Base-by-base conservation (phyloP, 352 stramenopile genomes). In the Pseudoperonospora humuli region DNA sequence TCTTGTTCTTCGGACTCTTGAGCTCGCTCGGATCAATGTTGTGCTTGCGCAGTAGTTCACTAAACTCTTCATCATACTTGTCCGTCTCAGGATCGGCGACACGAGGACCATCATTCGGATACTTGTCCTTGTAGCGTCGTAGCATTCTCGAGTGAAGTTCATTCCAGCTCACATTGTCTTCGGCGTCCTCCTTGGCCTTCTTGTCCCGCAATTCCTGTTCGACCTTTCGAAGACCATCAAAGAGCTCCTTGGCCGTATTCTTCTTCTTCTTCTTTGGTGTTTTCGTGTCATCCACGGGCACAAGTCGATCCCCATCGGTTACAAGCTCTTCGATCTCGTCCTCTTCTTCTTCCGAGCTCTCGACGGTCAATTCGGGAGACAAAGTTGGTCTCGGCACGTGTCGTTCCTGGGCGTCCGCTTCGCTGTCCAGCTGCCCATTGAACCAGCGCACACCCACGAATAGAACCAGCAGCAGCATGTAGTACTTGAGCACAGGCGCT, bases 31-130 rank as follows among this genome's bases (percentile, higher is more conserved):
- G 45, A 38, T 84, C 57, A 31, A 90, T 79, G 55, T 90, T 80
- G 61, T 90, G 68, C 42, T 87, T 84, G 26, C 75, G 67, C 27
- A 90, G 50, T 29, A 90, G 61, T 34, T 86, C 78, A 36, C 86
- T 84, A 50, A 90, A 90, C 55, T 90, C 78, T 34, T 90, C 75
- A 58, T 90, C 73, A 58, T 90, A 90, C 38, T 74, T 67, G 52
- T 89, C 77, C 45, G 64, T 69, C 34, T 75, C 57, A 5, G 42
- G 43, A 18, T 61, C 63, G 3, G 65, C 56, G 25, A 83, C 42
- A 20, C 68, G 71, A 9, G 59, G 57, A 0, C 78, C 78, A 37
- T 90, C 69, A 18, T 76, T 41, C 18, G 78, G 78, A 55, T 71
- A 90, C 53, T 90, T 90, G 32, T 90, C 64, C 57, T 90, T 57